Conservation (phyloP, 192 early-diverging fungal genomes). For the Podochytrium sp. region DNA sequence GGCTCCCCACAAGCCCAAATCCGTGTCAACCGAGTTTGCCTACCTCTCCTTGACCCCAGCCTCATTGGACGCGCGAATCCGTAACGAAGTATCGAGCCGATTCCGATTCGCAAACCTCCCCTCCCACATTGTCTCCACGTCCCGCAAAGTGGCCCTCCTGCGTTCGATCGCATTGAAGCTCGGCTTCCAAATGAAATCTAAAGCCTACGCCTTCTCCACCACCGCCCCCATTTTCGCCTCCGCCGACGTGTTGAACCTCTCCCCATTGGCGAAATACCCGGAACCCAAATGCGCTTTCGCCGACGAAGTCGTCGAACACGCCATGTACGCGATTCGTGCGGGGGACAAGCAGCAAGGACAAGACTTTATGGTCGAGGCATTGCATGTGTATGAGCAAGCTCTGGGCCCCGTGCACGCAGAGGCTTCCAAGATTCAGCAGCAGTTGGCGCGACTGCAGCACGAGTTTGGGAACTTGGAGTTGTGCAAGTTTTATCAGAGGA, state of each 20-base stretch:
- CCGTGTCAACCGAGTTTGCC: constrained; percentile 25
- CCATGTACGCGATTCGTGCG: constrained; percentile 74
- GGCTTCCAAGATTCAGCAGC: constrained; percentile 82
- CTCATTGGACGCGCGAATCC: constrained; percentile 60
- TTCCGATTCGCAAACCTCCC: constrained; percentile 74
- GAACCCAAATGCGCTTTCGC: constrained; percentile 68
- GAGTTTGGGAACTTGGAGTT: constrained; percentile 71
- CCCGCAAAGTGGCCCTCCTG: constrained; percentile 58
- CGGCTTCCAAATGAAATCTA: constrained; percentile 84
- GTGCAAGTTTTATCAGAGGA: constrained; percentile 62
- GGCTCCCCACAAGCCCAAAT: not conserved
- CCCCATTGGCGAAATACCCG: constrained; percentile 77
- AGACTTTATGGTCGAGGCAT: constrained; percentile 82
- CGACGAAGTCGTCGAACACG: constrained; percentile 67
- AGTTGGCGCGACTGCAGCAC: constrained; percentile 82
- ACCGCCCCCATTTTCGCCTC: constrained; percentile 59
- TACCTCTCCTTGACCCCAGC: constrained; percentile 69
- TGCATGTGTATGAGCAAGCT: constrained; percentile 89
- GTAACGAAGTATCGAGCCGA: constrained; percentile 65
- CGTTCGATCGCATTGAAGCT: constrained; percentile 82
- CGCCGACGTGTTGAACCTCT: constrained; percentile 71
- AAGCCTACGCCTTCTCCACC: constrained; percentile 62
- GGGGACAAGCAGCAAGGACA: constrained; percentile 78
- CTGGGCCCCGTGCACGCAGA: constrained; percentile 91
- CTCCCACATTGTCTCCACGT: constrained; percentile 42